Base-by-base conservation (phyloP, 305 asterid species). In the Solanum hybrid region DNA sequence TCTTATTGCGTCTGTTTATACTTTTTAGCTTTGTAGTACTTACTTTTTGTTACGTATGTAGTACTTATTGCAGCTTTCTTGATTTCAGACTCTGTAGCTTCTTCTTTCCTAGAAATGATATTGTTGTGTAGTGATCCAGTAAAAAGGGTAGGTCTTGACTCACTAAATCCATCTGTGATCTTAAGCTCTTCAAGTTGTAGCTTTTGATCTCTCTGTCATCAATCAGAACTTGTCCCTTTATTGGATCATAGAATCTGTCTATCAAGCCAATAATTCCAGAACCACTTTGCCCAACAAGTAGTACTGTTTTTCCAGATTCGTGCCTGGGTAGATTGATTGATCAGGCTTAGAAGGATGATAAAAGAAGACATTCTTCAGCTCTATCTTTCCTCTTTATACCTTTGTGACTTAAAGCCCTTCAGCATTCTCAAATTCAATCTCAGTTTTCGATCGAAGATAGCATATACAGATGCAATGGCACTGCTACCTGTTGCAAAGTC, bases 201-300 rank as follows among this genome's bases (percentile, higher is more conserved):
- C 87, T 91, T 89, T 89, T 95, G 88, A 95, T 90, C 35, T 95
- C 96, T 36, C 39, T 87, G 61, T 92, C 93, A 78, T 95, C 99
- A 73, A 96, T 93, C n/a, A 93, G 71, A 12, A 96, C 89, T 1
- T 88, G 92, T n/a, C 97, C 99, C 67, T 91, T 92, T 35, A 92
- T 90, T 3, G 97, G 96, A 89, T 95, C 98, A 11, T 95, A 96
- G 90, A 93, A 96, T 57, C 98, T 93, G 87, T 95, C 98, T 2
- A 94, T 91, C 90, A 94, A 76, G 14, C 95, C 95, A 10, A 95
- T 93, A 34, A 94, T 96, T 1, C 98, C 96, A 0, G 96, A 95
- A 34, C 97, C 98, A 87, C 98, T 95, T 42, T 94, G 94, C 74
- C 99, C 99, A 3, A 95, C 98, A 31, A 96, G 93, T 5, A 97